Evolutionary conservation across 306 rosid genomes (phyloP).

Genomic region (Sesbania bispinosa): DNA sequence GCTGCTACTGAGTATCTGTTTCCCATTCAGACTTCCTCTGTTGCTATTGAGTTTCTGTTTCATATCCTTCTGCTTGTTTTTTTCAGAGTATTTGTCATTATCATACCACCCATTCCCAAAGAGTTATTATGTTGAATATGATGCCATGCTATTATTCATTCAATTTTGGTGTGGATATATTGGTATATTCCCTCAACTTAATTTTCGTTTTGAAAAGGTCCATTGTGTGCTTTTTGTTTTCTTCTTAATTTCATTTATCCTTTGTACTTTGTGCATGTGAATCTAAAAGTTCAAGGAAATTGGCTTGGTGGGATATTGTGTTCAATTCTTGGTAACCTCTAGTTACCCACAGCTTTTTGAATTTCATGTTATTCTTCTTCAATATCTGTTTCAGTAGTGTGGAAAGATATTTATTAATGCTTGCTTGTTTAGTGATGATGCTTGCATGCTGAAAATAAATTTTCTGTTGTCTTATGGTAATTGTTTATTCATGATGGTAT

Average conservation of each 20-base stretch:
- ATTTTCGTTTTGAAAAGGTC: too few species aligned
- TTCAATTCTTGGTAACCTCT: background rate
- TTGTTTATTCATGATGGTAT: constrained; percentile 44
- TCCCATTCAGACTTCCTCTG: too few species aligned
- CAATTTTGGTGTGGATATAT: background rate
- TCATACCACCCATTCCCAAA: background rate
- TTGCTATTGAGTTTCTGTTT: too few species aligned
- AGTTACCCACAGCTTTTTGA: background rate
- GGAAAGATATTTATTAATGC: too few species aligned
- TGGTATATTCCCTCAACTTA: background rate
- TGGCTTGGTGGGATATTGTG: background rate
- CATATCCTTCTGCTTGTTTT: too few species aligned
- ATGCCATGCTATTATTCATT: background rate
- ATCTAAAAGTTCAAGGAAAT: background rate
- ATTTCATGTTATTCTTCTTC: background rate
- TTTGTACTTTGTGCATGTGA: background rate
- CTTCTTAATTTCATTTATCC: background rate
- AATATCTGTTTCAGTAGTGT: background rate
- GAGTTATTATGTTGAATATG: background rate
- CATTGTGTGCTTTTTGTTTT: background rate
- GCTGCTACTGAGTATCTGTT: too few species aligned
- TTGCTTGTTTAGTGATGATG: too few species aligned
- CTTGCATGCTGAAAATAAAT: too few species aligned
- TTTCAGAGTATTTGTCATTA: too few species aligned
- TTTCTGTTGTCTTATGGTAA: background rate